Evolutionary conservation across 441 rosid species (phyloP).

Genomic region (Populus hybrid): DNA sequence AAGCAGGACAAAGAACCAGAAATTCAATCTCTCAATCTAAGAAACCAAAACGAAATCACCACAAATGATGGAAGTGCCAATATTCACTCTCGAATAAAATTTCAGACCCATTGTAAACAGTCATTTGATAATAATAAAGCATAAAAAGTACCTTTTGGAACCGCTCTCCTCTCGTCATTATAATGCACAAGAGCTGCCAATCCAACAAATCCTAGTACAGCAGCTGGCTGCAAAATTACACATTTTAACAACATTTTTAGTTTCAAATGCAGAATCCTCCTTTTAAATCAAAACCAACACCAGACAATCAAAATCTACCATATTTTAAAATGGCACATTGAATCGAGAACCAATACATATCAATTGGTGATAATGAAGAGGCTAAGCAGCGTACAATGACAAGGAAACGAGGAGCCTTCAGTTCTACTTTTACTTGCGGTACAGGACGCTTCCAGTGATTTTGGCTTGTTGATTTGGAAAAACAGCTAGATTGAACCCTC

Average conservation of each 20-base stretch:
- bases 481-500: slow-evolving; percentile 46
- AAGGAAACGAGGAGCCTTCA: slow-evolving; percentile 40
- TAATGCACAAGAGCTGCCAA: slow-evolving; percentile 47
- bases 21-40: not conserved
- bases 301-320: not conserved
- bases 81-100: not conserved
- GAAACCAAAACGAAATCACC: not conserved
- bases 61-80: not conserved
- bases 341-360: slow-evolving; percentile 14
- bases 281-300: not conserved
- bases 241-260: not conserved
- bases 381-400: slow-evolving; percentile 46
- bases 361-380: slow-evolving; percentile 8
- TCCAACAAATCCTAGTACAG: slow-evolving; percentile 58
- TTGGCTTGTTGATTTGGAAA: slow-evolving; percentile 41
- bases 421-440: slow-evolving; percentile 20
- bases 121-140: not conserved
- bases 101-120: not conserved
- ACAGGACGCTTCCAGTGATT: slow-evolving; percentile 29
- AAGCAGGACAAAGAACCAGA: not conserved
- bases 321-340: not conserved
- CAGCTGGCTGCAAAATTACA: slow-evolving; percentile 52
- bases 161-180: slow-evolving; percentile 76
- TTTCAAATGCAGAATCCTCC: not conserved
- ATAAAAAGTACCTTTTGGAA: slow-evolving; percentile 48